These are phyloP conservation scores for Haplosporangium gracile DNA, from an alignment of 192 early-diverging fungal genomes.

Conservation along the genomic window DNA sequence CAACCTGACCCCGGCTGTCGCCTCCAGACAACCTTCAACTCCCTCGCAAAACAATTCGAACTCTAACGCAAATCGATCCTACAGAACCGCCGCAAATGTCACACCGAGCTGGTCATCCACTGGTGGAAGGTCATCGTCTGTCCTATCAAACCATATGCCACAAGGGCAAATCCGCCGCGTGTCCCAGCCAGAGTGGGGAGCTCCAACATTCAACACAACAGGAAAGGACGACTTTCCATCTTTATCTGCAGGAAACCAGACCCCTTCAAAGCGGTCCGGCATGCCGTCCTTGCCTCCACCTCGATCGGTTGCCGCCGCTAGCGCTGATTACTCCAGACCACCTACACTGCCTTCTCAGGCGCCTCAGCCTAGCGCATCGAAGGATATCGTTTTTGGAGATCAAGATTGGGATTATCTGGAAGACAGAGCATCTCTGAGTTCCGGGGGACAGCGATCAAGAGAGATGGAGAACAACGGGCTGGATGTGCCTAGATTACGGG, in stretches of 20 bases:
- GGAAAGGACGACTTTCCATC: conserved; percentile 32
- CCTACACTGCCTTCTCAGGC: neutral
- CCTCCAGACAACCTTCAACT: neutral
- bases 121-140: neutral
- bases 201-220: conserved; percentile 12
- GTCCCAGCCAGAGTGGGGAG: conserved; percentile 26
- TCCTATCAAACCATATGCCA: neutral
- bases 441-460: neutral
- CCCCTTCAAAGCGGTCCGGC: conserved; percentile 5
- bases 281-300: conserved; percentile 18
- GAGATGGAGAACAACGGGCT: conserved; percentile 7
- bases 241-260: neutral
- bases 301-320: neutral
- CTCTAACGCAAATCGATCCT: neutral
- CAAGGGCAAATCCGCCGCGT: neutral
- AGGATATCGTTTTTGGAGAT: conserved; percentile 24
- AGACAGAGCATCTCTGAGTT: neutral
- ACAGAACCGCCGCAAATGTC: neutral
- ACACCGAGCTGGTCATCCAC: neutral
- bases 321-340: neutral
- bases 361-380: neutral
- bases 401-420: conserved; percentile 26
- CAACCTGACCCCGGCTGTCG: neutral
- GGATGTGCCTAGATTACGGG: conserved; percentile 8
- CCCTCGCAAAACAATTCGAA: neutral